Evolutionary conservation across 768 basidiomycete species (phyloP).

Genomic region (Rhodotorula toruloides): DNA sequence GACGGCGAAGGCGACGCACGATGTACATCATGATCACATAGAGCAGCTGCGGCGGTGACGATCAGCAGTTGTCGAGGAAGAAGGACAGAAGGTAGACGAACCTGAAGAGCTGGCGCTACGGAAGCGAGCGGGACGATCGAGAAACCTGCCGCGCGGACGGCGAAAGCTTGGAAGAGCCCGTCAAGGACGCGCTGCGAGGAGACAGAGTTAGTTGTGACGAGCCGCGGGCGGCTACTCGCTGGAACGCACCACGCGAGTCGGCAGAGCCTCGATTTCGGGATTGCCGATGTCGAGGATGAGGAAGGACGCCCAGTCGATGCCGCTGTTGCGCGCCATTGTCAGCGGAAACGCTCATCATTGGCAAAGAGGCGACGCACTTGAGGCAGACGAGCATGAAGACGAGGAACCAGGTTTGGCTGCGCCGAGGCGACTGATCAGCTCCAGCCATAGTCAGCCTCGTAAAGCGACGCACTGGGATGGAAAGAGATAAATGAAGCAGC

Average conservation of each 20-base stretch:
- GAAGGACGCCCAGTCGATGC: slow-evolving; percentile 83
- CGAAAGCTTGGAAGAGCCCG: slow-evolving; percentile 69
- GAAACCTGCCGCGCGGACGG: slow-evolving; percentile 83
- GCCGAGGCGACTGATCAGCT: background rate
- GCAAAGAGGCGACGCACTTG: slow-evolving; percentile 17
- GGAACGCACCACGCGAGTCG: slow-evolving; percentile 53
- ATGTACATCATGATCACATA: slow-evolving; percentile 87
- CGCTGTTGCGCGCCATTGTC: too few species aligned
- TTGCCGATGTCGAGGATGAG: slow-evolving; percentile 81
- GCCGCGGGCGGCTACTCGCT: too few species aligned
- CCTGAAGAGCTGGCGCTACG: slow-evolving; percentile 83
- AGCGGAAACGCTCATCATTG: too few species aligned
- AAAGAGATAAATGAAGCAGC: slow-evolving; percentile 45
- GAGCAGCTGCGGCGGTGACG: slow-evolving; percentile 70
- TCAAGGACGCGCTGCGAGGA: slow-evolving; percentile 55
- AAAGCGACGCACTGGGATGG: slow-evolving; percentile 13
- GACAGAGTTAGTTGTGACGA: background rate
- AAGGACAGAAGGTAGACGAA: slow-evolving; percentile 82
- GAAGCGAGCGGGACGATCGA: slow-evolving; percentile 61
- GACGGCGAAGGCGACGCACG: slow-evolving; percentile 51
- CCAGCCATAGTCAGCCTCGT: background rate
- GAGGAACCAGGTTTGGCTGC: slow-evolving; percentile 36
- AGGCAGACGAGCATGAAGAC: slow-evolving; percentile 34
- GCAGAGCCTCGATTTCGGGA: slow-evolving; percentile 61
- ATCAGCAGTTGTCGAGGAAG: too few species aligned